Evolutionary conservation across 202 grass and related monocot genomes (phyloP).

Genomic region (Elaeis oleifera): DNA sequence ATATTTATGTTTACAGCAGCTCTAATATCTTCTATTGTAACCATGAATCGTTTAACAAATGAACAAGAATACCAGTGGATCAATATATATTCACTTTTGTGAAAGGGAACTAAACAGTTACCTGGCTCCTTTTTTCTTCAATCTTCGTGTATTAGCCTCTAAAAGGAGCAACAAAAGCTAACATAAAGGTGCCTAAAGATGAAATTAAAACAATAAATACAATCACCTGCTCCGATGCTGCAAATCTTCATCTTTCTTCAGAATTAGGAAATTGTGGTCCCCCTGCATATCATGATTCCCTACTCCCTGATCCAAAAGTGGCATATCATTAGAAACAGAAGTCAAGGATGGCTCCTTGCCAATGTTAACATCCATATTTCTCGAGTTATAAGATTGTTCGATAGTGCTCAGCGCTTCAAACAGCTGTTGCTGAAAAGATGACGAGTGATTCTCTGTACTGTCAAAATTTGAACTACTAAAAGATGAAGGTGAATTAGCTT

Average conservation of each 20-base stretch:
- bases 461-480: conserved; percentile 34
- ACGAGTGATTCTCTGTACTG: conserved; percentile 2
- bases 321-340: conserved; percentile 34
- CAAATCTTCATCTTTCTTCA: conserved; percentile 70
- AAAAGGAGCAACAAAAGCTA: conserved; percentile 6
- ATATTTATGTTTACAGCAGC: too few species aligned
- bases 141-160: neutral
- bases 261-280: conserved; percentile 37
- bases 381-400: conserved; percentile 32
- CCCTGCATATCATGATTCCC: conserved; percentile 21
- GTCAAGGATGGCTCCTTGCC: conserved; percentile 37
- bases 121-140: too few species aligned
- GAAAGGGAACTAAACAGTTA: too few species aligned
- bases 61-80: too few species aligned
- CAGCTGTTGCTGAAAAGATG: conserved; percentile 28
- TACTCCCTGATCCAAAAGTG: neutral
- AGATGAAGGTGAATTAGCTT: conserved; percentile 27
- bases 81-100: too few species aligned
- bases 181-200: conserved; percentile 13
- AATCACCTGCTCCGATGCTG: conserved; percentile 85
- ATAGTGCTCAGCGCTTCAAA: conserved; percentile 16
- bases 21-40: too few species aligned
- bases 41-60: too few species aligned
- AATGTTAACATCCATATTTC: conserved; percentile 29
- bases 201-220: conserved; percentile 5